phyloP scores from a whole-genome alignment of 2,329 filamentous ascomycete species.

The Exophiala alcalophila region DNA sequence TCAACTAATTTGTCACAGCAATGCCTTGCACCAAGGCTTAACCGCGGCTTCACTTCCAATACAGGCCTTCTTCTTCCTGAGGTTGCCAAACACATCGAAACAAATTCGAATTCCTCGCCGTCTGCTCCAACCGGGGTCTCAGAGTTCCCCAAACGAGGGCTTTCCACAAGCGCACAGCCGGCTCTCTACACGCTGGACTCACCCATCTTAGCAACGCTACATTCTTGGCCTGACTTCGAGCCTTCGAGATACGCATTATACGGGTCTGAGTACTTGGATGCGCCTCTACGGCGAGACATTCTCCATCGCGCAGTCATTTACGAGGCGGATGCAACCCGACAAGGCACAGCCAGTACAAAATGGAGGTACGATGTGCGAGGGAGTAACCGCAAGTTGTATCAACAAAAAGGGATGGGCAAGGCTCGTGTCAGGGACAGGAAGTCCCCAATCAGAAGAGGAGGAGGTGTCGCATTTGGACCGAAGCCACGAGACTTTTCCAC shows the following conservation, averaged over 20 bases:
- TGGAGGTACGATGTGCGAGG: constrained; percentile 80
- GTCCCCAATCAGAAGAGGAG: constrained; percentile 76
- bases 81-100: constrained; percentile 19
- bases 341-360: constrained; percentile 81
- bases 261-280: constrained; percentile 75
- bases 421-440: constrained; percentile 80
- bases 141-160: constrained; percentile 22
- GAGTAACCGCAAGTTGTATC: constrained; percentile 74
- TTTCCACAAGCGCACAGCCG: constrained; percentile 26
- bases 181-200: constrained; percentile 32
- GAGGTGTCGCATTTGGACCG: constrained; percentile 87
- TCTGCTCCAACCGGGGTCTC: constrained; percentile 19
- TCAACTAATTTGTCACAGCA: constrained; percentile 40
- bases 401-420: constrained; percentile 80
- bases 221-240: constrained; percentile 86
- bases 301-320: constrained; percentile 89
- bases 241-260: constrained; percentile 75
- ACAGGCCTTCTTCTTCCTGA: constrained; percentile 34
- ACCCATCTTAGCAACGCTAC: constrained; percentile 78
- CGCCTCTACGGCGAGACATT: constrained; percentile 85
- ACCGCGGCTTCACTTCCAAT: constrained; percentile 52
- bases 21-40: constrained; percentile 40
- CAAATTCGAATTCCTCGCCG: constrained; percentile 31
- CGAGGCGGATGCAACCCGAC: constrained; percentile 83
- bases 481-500: constrained; percentile 88